Evolutionary conservation across 495 filamentous ascomycete species (phyloP).

Genomic region (Echria macrotheca): DNA sequence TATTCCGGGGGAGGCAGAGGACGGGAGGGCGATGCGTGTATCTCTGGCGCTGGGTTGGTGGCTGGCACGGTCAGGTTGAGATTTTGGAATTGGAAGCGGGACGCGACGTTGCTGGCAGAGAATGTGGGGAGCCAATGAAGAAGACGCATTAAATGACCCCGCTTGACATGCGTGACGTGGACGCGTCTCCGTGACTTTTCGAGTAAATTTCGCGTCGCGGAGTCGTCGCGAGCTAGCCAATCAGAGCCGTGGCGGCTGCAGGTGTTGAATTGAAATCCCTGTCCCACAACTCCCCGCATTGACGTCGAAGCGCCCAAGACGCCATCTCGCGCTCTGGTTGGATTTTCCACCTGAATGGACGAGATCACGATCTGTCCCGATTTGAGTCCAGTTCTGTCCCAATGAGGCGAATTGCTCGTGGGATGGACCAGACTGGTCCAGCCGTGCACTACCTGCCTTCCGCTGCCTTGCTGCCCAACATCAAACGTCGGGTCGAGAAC

Average conservation of each 20-base stretch:
- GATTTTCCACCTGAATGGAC: neutral
- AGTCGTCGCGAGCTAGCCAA: conserved; percentile 3
- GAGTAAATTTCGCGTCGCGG: conserved; percentile 16
- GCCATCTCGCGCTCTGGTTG: neutral
- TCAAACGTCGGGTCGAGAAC: too few relatives aligned
- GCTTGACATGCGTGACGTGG: neutral
- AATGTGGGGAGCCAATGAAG: conserved; percentile 4
- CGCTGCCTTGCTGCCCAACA: too few relatives aligned
- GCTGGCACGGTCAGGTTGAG: neutral
- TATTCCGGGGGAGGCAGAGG: too few relatives aligned
- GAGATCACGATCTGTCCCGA: too few relatives aligned
- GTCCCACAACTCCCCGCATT: too few relatives aligned
- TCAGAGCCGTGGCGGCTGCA: neutral
- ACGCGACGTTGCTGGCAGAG: neutral
- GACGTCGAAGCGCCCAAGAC: neutral
- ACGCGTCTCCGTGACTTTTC: conserved; percentile 20
- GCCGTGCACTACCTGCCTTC: too few relatives aligned
- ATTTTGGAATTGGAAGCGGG: conserved; percentile 1
- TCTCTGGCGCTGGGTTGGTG: too few relatives aligned
- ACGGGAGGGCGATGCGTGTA: neutral
- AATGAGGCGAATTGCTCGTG: too few relatives aligned
- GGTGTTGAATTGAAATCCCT: neutral
- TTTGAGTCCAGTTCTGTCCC: too few relatives aligned
- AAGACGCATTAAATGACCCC: conserved; percentile 9
- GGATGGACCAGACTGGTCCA: too few relatives aligned